Conservation (phyloP, 2,329 filamentous ascomycete genomes). For the Hypoxylon sp. region DNA sequence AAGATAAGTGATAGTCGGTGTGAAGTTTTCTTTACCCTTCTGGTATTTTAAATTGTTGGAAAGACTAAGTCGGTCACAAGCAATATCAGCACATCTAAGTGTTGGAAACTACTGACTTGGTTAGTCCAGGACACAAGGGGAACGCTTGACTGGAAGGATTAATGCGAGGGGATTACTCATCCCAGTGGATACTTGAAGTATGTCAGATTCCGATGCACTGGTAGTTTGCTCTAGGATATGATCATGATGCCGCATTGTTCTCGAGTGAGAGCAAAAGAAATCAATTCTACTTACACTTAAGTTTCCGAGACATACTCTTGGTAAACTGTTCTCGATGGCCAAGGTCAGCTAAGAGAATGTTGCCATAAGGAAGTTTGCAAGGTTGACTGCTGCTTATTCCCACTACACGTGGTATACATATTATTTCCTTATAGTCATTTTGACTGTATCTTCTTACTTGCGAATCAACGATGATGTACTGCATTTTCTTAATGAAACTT, state of each 20-base stretch:
- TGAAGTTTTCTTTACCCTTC: constrained; percentile 9
- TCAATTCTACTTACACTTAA: background rate
- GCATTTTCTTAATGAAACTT: background rate
- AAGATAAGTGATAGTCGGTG: constrained; percentile 40
- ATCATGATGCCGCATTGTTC: background rate
- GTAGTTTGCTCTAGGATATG: background rate
- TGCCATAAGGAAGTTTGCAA: background rate
- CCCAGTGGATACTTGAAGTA: constrained; percentile 1
- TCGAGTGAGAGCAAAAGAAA: background rate
- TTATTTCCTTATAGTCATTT: too few relatives aligned
- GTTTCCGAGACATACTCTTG: background rate
- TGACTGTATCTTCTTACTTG: too few relatives aligned
- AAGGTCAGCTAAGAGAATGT: background rate
- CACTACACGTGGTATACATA: background rate
- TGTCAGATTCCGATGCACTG: constrained; percentile 4
- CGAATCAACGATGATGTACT: background rate
- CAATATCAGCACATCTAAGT: constrained; percentile 15
- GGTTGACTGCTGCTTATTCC: background rate
- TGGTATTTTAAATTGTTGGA: constrained; percentile 2
- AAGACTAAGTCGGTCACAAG: constrained; percentile 13
- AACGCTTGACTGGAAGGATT: background rate
- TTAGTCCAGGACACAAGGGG: constrained; percentile 12
- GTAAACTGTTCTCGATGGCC: background rate
- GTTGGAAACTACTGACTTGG: constrained; percentile 20
- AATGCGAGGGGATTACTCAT: constrained; percentile 3